Conservation (phyloP, 768 basidiomycete genomes). For the Lactarius hatsudake region DNA sequence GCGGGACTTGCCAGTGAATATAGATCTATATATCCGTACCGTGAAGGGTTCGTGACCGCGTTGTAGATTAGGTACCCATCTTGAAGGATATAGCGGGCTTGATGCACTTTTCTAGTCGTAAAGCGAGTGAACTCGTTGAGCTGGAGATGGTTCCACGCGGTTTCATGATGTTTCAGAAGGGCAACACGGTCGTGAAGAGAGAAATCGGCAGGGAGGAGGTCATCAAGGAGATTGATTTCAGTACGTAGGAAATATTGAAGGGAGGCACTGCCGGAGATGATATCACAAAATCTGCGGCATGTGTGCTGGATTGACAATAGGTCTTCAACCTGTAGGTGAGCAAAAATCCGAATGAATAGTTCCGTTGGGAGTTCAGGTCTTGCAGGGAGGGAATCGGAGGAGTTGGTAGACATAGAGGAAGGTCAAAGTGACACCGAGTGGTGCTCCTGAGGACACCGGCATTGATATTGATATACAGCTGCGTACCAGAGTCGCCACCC, state of each 20-base stretch:
- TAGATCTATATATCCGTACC: conserved; percentile 17
- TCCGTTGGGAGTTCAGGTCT: neutral
- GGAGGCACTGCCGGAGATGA: neutral
- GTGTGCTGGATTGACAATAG: conserved; percentile 4
- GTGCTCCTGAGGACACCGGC: neutral
- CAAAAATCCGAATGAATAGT: neutral
- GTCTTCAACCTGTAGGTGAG: neutral
- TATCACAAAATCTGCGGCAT: neutral
- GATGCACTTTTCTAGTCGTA: too few species aligned
- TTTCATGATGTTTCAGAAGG: conserved; percentile 1
- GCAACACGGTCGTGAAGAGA: neutral
- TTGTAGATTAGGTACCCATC: conserved; percentile 12
- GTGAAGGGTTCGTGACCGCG: neutral
- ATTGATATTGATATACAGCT: neutral
- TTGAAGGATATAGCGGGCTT: neutral
- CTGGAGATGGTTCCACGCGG: neutral
- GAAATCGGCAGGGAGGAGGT: neutral
- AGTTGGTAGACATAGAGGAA: neutral
- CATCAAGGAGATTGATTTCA: neutral
- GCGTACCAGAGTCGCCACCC: neutral
- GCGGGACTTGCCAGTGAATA: neutral
- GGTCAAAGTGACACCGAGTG: neutral
- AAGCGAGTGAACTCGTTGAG: neutral
- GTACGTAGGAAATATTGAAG: conserved; percentile 7
- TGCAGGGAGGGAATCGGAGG: neutral